Conservation (phyloP, 805 yeast species). For the Candida succiphila region DNA sequence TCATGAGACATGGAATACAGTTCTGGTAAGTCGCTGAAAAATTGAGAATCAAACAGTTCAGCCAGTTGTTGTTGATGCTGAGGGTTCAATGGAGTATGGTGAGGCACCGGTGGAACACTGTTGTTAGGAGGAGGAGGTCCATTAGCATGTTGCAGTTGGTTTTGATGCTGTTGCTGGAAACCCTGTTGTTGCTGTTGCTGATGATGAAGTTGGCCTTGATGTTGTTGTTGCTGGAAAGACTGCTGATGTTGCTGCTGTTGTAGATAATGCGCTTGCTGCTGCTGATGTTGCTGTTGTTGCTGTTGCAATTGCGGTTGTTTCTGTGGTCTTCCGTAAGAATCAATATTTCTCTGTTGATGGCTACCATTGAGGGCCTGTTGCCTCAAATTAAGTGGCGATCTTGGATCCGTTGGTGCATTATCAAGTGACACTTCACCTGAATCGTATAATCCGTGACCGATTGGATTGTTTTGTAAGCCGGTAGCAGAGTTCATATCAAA, state of each 20-base stretch:
- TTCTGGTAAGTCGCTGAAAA: slow-evolving; percentile 21
- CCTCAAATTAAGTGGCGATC: no score
- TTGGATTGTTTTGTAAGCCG: no score
- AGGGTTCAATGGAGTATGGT: not conserved
- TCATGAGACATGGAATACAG: no score
- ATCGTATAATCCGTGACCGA: no score
- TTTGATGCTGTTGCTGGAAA: slow-evolving; percentile 4
- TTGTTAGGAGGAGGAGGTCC: slow-evolving; percentile 1
- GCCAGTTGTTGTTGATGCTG: slow-evolving; percentile 5
- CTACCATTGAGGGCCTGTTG: not conserved
- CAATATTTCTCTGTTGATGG: not conserved
- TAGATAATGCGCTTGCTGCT: slow-evolving; percentile 1
- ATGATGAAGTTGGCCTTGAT: slow-evolving; percentile 1
- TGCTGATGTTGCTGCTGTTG: slow-evolving; percentile 2
- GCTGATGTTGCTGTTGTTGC: not conserved
- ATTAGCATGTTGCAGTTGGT: slow-evolving; percentile 5
- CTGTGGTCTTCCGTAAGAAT: not conserved
- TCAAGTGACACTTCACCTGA: not conserved
- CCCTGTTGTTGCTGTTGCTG: slow-evolving; percentile 5
- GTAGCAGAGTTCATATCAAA: not conserved
- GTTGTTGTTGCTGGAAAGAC: not conserved
- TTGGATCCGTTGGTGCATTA: not conserved
- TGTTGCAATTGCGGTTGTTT: not conserved
- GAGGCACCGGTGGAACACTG: not conserved
- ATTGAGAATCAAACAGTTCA: slow-evolving; percentile 23